A percentile compares a stretch with the other conserved stretches of the same genome.
Evolutionary conservation across 345 rosid species (phyloP).

Genomic region (Cardamine occulta): DNA sequence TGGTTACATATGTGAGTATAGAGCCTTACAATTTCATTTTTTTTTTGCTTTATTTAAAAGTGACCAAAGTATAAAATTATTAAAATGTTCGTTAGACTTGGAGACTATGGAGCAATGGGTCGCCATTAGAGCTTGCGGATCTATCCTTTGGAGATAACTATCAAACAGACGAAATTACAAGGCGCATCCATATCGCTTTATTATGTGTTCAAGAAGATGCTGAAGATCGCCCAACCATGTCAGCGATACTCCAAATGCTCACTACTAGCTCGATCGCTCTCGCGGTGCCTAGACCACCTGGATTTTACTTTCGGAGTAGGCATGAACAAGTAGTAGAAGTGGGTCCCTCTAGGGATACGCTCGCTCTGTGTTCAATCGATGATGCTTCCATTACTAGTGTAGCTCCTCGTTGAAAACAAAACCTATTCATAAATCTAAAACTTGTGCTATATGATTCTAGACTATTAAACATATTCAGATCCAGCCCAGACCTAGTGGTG

Average conservation of each 20-base stretch:
- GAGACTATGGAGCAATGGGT: constrained; percentile 47
- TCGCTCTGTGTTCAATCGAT: constrained; percentile 38
- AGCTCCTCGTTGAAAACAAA: constrained; percentile 43
- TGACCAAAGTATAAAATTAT: no score
- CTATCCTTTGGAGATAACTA: no score
- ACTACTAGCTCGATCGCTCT: constrained; percentile 6
- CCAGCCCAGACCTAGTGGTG: no score
- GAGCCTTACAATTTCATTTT: not conserved
- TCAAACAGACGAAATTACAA: no score
- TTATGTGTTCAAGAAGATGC: constrained; percentile 49
- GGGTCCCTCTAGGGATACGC: not conserved
- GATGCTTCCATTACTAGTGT: constrained; percentile 43
- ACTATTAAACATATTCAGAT: not conserved
- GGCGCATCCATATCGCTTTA: no score
- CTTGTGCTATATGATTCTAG: not conserved
- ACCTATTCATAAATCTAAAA: not conserved
- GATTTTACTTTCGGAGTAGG: constrained; percentile 17
- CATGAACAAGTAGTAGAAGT: not conserved
- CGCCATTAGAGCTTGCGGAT: no score
- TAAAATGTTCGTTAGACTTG: constrained; percentile 35
- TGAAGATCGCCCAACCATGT: constrained; percentile 53
- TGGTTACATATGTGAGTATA: constrained; percentile 45
- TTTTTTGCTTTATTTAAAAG: not conserved
- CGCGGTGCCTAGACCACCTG: not conserved
- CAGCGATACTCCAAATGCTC: constrained; percentile 42